phyloP scores from a whole-genome alignment of 441 rosid species.

The Erodium moschatum region DNA sequence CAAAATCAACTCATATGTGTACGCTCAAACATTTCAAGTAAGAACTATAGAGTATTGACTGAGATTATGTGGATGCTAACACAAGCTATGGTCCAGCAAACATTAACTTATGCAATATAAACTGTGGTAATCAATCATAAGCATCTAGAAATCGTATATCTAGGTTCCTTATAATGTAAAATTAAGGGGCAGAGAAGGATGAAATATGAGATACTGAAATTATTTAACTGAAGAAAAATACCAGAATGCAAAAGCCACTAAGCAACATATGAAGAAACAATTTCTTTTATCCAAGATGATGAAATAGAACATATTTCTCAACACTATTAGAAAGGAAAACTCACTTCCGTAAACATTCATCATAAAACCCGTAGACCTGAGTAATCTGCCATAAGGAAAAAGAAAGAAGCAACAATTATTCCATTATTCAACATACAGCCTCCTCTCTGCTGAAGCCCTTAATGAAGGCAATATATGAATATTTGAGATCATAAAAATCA shows the following conservation, averaged over 20 bases:
- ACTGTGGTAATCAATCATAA: neutral
- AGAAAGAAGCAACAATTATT: slow-evolving; percentile 11
- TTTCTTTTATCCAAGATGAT: neutral
- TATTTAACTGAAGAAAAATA: neutral
- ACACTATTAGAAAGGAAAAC: slow-evolving; percentile 22
- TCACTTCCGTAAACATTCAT: slow-evolving; percentile 50
- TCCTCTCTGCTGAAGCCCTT: slow-evolving; percentile 1
- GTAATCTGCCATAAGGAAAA: slow-evolving; percentile 46
- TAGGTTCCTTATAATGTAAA: neutral
- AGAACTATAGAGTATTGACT: neutral
- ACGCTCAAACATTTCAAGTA: neutral
- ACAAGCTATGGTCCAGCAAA: neutral
- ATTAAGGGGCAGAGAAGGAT: neutral
- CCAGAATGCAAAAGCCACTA: neutral
- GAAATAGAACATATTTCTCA: slow-evolving; percentile 1
- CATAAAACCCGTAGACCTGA: slow-evolving; percentile 52
- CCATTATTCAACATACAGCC: slow-evolving; percentile 18
- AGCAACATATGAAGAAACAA: neutral
- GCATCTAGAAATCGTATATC: neutral
- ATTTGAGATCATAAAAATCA: neutral
- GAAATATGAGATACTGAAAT: neutral
- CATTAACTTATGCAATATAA: slow-evolving; percentile 1
- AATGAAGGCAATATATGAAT: neutral
- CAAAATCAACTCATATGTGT: neutral
- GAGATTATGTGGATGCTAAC: neutral